Evolutionary conservation across 305 asterid genomes (phyloP).

Genomic region (Fraxinus xanthoxyloides): DNA sequence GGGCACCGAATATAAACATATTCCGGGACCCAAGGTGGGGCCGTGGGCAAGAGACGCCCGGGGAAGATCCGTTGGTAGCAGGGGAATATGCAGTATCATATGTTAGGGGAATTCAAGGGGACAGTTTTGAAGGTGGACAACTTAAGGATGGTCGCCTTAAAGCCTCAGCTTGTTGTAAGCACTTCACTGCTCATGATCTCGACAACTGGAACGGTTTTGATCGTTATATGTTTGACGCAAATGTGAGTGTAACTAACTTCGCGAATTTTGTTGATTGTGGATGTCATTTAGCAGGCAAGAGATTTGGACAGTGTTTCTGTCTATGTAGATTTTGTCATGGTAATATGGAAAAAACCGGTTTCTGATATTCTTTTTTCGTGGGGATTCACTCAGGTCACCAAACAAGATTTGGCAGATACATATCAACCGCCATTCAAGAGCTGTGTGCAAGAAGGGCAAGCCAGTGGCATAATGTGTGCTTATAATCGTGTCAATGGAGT

Average conservation of each 20-base stretch:
- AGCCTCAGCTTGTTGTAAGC: constrained; percentile 87
- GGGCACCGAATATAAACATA: constrained; percentile 84
- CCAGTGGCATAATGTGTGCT: constrained; percentile 72
- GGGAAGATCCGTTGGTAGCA: constrained; percentile 66
- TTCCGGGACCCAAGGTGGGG: constrained; percentile 90
- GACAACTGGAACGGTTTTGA: constrained; percentile 68
- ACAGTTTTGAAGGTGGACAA: constrained; percentile 54
- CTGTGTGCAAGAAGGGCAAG: constrained; percentile 57
- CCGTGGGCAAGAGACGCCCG: constrained; percentile 78
- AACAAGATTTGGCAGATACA: constrained; percentile 76
- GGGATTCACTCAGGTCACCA: constrained; percentile 45
- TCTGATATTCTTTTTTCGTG: not conserved
- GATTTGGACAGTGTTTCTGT: not conserved
- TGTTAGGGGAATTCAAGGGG: constrained; percentile 82
- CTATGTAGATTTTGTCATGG: not conserved
- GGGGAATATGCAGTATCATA: constrained; percentile 60
- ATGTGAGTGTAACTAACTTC: constrained; percentile 23
- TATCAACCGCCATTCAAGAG: constrained; percentile 71
- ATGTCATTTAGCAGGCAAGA: not conserved
- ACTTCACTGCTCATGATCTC: constrained; percentile 79
- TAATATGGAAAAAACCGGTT: not conserved
- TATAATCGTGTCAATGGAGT: constrained; percentile 69
- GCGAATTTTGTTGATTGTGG: not conserved
- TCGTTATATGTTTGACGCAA: constrained; percentile 63
- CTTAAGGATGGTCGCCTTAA: constrained; percentile 39